phyloP scores from a whole-genome alignment of 495 filamentous ascomycete genomes.

The Patellaria atrata region DNA sequence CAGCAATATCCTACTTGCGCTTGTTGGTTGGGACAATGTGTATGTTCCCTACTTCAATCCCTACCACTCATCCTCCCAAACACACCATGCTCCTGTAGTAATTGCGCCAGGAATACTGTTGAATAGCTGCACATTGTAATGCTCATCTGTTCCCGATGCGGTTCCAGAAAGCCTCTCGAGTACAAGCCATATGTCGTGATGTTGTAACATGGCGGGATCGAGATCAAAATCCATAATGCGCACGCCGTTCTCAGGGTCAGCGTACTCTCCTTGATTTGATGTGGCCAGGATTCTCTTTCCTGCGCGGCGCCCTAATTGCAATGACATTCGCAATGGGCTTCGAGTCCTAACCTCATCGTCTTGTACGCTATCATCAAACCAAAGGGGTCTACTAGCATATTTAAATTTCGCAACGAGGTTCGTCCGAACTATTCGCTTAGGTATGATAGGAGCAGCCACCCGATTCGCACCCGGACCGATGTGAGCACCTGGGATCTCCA shows the following conservation, averaged over 20 bases:
- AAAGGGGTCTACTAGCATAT: conserved; percentile 20
- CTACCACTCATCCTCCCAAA: conserved; percentile 21
- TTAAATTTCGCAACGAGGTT: conserved; percentile 18
- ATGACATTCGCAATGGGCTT: conserved; percentile 45
- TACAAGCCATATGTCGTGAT: conserved; percentile 58
- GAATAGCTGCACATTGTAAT: conserved; percentile 24
- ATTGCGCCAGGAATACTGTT: conserved; percentile 20
- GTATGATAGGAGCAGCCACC: conserved; percentile 21
- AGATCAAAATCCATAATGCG: conserved; percentile 60
- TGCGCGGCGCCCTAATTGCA: conserved; percentile 58
- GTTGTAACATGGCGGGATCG: conserved; percentile 35
- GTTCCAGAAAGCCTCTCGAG: conserved; percentile 42
- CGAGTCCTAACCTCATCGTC: conserved; percentile 28
- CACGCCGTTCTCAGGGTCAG: conserved; percentile 52
- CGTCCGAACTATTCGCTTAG: conserved; percentile 12
- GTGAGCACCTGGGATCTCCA: conserved; percentile 14
- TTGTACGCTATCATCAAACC: too few species aligned
- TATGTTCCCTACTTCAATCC: too few species aligned
- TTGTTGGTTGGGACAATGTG: too few species aligned
- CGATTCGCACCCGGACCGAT: conserved; percentile 16
- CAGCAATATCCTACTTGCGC: too few species aligned
- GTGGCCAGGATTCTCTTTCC: conserved; percentile 44
- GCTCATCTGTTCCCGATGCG: conserved; percentile 19
- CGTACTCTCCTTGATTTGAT: conserved; percentile 45
- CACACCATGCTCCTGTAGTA: conserved; percentile 22